These are phyloP conservation scores for Leccinum proximum DNA, from an alignment of 1,284 basidiomycete genomes.

Conservation along the genomic window DNA sequence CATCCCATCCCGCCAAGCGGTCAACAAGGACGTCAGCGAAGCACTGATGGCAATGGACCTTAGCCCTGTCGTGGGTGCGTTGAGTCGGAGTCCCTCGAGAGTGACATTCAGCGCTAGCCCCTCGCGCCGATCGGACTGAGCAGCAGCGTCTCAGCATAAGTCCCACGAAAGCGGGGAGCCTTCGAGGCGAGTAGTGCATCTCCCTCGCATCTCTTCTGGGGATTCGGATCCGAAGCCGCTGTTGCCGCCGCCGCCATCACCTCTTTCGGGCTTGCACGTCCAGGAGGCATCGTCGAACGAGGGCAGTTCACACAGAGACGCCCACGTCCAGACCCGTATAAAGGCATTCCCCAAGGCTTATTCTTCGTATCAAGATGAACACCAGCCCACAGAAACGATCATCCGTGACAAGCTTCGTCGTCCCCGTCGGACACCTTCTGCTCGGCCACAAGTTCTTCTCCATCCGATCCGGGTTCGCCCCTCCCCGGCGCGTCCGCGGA, in stretches of 20 bases:
- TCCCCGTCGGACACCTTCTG: slow-evolving; percentile 10
- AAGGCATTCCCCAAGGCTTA: neutral
- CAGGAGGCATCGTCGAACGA: neutral
- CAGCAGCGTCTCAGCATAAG: slow-evolving; percentile 5
- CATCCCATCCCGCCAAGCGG: slow-evolving; percentile 23
- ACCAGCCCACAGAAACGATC: slow-evolving; percentile 14
- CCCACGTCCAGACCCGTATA: slow-evolving; percentile 15
- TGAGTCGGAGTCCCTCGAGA: slow-evolving; percentile 28
- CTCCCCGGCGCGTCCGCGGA: slow-evolving; percentile 47
- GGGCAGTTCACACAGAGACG: neutral
- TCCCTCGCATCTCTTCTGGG: slow-evolving; percentile 23
- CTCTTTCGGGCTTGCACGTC: neutral
- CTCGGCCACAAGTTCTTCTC: slow-evolving; percentile 18
- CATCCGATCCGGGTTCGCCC: slow-evolving; percentile 35
- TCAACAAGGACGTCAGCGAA: slow-evolving; percentile 23
- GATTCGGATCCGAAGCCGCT: slow-evolving; percentile 11
- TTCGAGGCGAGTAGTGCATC: slow-evolving; percentile 20
- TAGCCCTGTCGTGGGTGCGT: slow-evolving; percentile 4
- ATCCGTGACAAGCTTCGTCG: slow-evolving; percentile 10
- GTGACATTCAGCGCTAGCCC: slow-evolving; percentile 24
- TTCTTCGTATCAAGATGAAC: neutral
- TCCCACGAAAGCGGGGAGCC: neutral
- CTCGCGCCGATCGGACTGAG: slow-evolving; percentile 24
- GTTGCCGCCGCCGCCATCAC: slow-evolving; percentile 4
- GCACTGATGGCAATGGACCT: slow-evolving; percentile 42